Conservation (phyloP, 352 stramenopile species). For the Phytophthora nicotianae region DNA sequence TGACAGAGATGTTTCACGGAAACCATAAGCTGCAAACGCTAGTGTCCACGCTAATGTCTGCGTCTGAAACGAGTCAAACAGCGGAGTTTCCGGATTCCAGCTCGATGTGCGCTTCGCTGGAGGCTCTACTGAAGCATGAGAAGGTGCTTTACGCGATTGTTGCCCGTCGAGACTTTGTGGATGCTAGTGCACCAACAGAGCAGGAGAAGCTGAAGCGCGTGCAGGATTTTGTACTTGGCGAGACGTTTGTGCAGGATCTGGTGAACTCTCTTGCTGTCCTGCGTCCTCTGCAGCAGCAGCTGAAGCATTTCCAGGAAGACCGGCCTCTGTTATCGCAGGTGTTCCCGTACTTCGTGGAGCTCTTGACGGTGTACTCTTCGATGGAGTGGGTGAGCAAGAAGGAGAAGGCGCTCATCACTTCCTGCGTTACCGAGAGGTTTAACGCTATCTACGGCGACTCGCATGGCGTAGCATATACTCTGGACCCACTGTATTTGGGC, state of each 20-base stretch:
- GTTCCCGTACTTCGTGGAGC: conserved; percentile 51
- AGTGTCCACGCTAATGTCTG: conserved; percentile 20
- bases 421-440: conserved; percentile 68
- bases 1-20: conserved; percentile 48
- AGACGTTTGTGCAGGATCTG: conserved; percentile 65
- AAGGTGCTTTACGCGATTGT: conserved; percentile 58
- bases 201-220: conserved; percentile 56
- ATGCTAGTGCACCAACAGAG: conserved; percentile 41
- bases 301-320: conserved; percentile 52
- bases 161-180: conserved; percentile 64
- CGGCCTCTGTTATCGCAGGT: conserved; percentile 58
- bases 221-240: conserved; percentile 71
- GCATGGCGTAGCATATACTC: conserved; percentile 63
- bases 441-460: conserved; percentile 64
- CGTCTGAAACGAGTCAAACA: conserved; percentile 17
- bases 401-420: conserved; percentile 71
- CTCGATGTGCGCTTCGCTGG: conserved; percentile 45
- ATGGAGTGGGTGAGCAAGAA: conserved; percentile 78
- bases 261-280: conserved; percentile 62
- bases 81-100: conserved; percentile 31
- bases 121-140: conserved; percentile 57
- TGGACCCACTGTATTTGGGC: conserved; percentile 65
- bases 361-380: conserved; percentile 50
- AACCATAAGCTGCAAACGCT: conserved; percentile 51
- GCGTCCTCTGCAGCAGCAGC: conserved; percentile 58